Percentiles rank a stretch among this genome's conserved stretches.
Evolutionary conservation across 805 yeast species (phyloP).

Genomic region (Priceomyces haplophilus): DNA sequence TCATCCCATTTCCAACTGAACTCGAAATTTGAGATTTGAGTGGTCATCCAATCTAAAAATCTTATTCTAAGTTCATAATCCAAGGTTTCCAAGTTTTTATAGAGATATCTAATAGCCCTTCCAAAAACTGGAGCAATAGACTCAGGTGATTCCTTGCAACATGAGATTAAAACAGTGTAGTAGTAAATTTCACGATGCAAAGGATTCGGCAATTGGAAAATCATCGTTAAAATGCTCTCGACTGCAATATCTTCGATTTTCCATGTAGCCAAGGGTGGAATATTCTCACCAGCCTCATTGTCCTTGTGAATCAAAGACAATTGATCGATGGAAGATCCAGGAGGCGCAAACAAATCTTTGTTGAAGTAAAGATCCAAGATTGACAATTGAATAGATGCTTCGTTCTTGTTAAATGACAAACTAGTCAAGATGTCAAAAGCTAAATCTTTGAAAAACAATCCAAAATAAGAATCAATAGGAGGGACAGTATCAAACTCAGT

Average conservation of each 20-base stretch:
- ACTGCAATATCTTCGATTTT: conserved; percentile 88
- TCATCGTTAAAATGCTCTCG: conserved; percentile 74
- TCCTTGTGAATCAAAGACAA: conserved; percentile 44
- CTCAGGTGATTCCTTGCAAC: conserved; percentile 69
- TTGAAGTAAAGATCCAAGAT: conserved; percentile 71
- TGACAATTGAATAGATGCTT: conserved; percentile 79
- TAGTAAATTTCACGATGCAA: conserved; percentile 73
- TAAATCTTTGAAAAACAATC: conserved; percentile 68
- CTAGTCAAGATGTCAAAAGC: conserved; percentile 71
- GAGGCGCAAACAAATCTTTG: conserved; percentile 46
- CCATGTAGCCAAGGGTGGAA: conserved; percentile 63
- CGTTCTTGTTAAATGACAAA: conserved; percentile 84
- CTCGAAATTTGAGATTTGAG: conserved; percentile 89
- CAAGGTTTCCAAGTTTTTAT: conserved; percentile 58
- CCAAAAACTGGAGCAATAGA: conserved; percentile 94
- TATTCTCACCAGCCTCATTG: conserved; percentile 39
- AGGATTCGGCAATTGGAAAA: conserved; percentile 70
- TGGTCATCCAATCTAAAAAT: conserved; percentile 86
- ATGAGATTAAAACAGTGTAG: conserved; percentile 79
- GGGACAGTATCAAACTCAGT: conserved; percentile 62
- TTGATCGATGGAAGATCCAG: conserved; percentile 77
- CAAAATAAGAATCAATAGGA: conserved; percentile 32
- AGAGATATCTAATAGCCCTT: conserved; percentile 81
- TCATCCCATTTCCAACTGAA: conserved; percentile 98
- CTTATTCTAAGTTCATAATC: conserved; percentile 76